Conservation (phyloP, 202 grass and related monocot genomes). For the Sporobolus alterniflorus region DNA sequence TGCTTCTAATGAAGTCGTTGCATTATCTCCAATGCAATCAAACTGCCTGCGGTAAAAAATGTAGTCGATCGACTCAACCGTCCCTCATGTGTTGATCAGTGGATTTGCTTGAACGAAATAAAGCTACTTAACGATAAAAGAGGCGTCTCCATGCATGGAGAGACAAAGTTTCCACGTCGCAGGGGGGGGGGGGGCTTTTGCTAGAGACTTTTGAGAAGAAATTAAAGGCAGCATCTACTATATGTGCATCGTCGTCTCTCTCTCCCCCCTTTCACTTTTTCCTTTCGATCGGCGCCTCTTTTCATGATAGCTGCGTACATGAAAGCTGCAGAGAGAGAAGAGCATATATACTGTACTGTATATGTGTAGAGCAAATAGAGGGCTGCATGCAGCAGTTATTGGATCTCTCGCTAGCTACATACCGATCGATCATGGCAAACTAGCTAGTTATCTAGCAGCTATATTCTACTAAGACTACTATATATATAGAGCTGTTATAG, state of each 20-base stretch:
- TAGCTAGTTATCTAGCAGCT: constrained; percentile 6
- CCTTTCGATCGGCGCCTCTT: constrained; percentile 51
- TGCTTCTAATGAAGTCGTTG: background rate
- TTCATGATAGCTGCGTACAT: constrained; percentile 35
- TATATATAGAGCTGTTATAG: background rate
- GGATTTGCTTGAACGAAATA: constrained; percentile 27
- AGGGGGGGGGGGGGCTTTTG: constrained; percentile 44
- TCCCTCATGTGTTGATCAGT: background rate
- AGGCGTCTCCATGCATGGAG: constrained; percentile 25
- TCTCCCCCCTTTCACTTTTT: background rate
- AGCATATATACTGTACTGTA: too few relatives aligned
- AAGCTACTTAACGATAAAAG: constrained; percentile 15
- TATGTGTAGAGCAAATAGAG: background rate
- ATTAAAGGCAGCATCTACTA: background rate
- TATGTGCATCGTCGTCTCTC: background rate
- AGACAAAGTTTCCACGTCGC: constrained; percentile 55
- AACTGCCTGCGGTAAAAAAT: too few relatives aligned
- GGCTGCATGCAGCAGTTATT: constrained; percentile 33
- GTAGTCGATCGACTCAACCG: background rate
- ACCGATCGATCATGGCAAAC: constrained; percentile 25
- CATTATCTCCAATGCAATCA: too few relatives aligned
- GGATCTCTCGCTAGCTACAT: constrained; percentile 43
- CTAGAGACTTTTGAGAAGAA: constrained; percentile 42
- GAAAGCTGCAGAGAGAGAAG: constrained; percentile 29
- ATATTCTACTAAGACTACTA: background rate